Evolutionary conservation across 352 stramenopile species (phyloP).

Genomic region (Pilasporangium apinafurcum): DNA sequence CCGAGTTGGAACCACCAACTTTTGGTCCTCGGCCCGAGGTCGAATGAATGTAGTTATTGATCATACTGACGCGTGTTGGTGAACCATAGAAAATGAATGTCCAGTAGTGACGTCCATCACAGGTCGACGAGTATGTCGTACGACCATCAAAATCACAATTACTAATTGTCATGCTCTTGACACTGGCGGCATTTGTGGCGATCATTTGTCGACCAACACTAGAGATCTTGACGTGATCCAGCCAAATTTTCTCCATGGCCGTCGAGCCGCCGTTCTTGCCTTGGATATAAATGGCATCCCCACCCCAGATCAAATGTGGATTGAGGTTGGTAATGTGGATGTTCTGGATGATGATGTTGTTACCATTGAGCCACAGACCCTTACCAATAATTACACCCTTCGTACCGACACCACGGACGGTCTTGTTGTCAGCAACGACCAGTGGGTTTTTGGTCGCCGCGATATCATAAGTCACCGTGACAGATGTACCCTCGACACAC

Average conservation of each 20-base stretch:
- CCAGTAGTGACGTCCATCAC: conserved; percentile 52
- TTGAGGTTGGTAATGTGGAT: conserved; percentile 35
- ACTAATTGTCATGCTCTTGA: conserved; percentile 32
- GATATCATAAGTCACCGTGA: conserved; percentile 37
- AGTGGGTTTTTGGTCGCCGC: conserved; percentile 22
- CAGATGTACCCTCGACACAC: conserved; percentile 21
- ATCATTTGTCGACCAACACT: conserved; percentile 33
- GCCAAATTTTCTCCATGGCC: conserved; percentile 26
- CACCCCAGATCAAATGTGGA: conserved; percentile 26
- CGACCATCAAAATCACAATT: conserved; percentile 48
- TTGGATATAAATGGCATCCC: conserved; percentile 20
- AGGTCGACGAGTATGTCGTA: conserved; percentile 31
- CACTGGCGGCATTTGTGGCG: conserved; percentile 19
- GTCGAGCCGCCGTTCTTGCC: conserved; percentile 11
- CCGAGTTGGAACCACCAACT: conserved; percentile 6
- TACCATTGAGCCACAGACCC: conserved; percentile 16
- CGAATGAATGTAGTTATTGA: conserved; percentile 29
- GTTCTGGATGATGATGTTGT: conserved; percentile 35
- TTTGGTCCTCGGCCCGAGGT: conserved; percentile 31
- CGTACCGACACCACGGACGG: conserved; percentile 18
- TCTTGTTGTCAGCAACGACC: conserved; percentile 22
- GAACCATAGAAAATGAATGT: conserved; percentile 22
- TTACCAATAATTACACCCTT: conserved; percentile 27
- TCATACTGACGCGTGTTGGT: conserved; percentile 15
- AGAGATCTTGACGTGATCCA: conserved; percentile 43